phyloP scores from a whole-genome alignment of 805 yeast genomes.

The Hanseniaspora jakobsenii region DNA sequence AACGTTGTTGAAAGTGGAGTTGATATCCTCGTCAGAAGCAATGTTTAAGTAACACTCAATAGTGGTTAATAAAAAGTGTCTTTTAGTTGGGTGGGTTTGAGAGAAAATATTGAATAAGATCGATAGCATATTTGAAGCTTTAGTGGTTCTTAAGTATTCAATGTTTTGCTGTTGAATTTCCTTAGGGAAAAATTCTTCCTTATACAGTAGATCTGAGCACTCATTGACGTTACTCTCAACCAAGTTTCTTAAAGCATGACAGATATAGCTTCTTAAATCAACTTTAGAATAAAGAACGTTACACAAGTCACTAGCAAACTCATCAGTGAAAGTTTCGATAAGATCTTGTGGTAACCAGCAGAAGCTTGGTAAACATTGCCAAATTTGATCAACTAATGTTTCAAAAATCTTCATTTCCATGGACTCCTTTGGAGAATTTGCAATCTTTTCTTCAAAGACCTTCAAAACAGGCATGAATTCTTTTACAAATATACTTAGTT shows the following conservation, averaged over 20 bases:
- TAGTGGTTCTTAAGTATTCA: constrained; percentile 44
- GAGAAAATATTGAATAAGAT: constrained; percentile 86
- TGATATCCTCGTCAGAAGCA: constrained; percentile 53
- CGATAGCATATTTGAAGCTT: constrained; percentile 65
- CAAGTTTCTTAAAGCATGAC: constrained; percentile 64
- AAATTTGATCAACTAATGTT: constrained; percentile 80
- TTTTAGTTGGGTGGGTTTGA: constrained; percentile 72
- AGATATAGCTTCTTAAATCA: constrained; percentile 65
- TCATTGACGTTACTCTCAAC: constrained; percentile 52
- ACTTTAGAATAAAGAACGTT: constrained; percentile 61
- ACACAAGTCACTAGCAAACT: constrained; percentile 68
- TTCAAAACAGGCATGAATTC: constrained; percentile 56
- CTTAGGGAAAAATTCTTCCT: constrained; percentile 48
- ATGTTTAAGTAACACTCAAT: constrained; percentile 70
- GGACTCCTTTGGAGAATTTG: constrained; percentile 39
- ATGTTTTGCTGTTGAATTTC: constrained; percentile 45
- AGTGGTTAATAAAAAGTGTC: constrained; percentile 76
- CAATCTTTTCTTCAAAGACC: constrained; percentile 40
- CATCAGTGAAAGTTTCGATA: constrained; percentile 48
- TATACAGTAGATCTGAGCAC: constrained; percentile 33
- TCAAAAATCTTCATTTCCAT: constrained; percentile 65
- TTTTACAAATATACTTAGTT: constrained; percentile 47
- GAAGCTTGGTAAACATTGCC: constrained; percentile 84
- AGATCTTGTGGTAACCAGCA: constrained; percentile 78
- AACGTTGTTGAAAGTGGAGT: constrained; percentile 70